Conservation (phyloP, 345 rosid genomes). For the Anastatica hierochuntica region DNA sequence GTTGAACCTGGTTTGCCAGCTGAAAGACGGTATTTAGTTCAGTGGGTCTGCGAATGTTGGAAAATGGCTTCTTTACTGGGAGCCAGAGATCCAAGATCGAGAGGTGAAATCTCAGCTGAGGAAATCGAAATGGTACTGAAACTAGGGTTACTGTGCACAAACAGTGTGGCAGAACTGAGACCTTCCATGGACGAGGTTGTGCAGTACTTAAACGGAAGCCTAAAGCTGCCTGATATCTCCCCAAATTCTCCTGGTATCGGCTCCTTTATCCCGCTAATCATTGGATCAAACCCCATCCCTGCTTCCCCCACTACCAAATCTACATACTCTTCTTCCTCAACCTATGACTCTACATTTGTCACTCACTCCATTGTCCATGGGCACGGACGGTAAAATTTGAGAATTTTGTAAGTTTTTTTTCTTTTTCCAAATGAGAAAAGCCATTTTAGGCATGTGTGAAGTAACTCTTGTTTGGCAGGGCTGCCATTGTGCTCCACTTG, state of each 20-base stretch:
- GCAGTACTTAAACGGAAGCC: constrained; percentile 4
- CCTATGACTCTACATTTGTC: constrained; percentile 10
- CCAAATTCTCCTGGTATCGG: constrained; percentile 19
- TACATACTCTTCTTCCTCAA: constrained; percentile 12
- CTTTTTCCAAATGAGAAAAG: neutral
- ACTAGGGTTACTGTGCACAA: constrained; percentile 32
- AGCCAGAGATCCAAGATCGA: constrained; percentile 31
- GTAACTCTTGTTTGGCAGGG: neutral
- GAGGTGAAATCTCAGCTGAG: constrained; percentile 26
- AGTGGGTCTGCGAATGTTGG: constrained; percentile 27
- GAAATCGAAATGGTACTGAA: constrained; percentile 36
- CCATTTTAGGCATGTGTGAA: neutral
- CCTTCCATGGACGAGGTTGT: constrained; percentile 26
- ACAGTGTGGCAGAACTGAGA: constrained; percentile 20
- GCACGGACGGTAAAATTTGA: constrained; percentile 10
- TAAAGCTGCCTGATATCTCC: constrained; percentile 15
- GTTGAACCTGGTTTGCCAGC: constrained; percentile 16
- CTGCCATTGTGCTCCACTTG: too few relatives aligned
- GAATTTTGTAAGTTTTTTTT: neutral
- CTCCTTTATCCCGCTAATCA: neutral
- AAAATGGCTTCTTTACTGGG: constrained; percentile 27
- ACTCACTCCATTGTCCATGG: constrained; percentile 21
- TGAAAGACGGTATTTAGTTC: constrained; percentile 23
- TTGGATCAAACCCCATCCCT: neutral
- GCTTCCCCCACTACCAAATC: neutral